A percentile compares a stretch with the other conserved stretches of the same genome.
phyloP scores from a whole-genome alignment of 192 early-diverging fungal species.

The Coemansia sp. region DNA sequence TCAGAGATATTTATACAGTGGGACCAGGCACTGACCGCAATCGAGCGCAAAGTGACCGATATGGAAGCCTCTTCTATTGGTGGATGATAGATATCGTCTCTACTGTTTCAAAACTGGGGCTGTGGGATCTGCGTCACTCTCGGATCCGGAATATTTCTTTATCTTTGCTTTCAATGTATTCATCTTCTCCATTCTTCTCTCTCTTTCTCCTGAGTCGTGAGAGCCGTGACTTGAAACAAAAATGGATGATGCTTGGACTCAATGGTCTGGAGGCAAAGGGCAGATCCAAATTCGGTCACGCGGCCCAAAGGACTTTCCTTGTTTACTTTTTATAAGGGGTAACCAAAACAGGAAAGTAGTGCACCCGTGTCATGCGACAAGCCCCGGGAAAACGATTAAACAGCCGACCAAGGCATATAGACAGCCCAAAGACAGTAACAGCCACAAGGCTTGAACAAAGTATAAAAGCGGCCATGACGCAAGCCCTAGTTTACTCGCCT shows the following conservation, averaged over 20 bases:
- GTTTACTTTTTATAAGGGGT: background rate
- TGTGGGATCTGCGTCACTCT: background rate
- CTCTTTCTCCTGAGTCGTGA: background rate
- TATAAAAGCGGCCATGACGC: background rate
- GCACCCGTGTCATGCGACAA: background rate
- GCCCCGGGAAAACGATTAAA: background rate
- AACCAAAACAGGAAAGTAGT: background rate
- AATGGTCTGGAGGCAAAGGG: background rate
- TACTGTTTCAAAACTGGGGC: background rate
- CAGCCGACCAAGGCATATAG: too few relatives aligned
- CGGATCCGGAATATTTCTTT: background rate
- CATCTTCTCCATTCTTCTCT: background rate
- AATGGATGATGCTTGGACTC: too few relatives aligned
- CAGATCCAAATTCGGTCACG: background rate
- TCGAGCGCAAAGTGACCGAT: slow-evolving; percentile 38
- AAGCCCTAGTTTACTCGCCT: background rate
- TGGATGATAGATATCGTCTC: background rate
- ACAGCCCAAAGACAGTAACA: background rate
- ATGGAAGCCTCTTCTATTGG: slow-evolving; percentile 12
- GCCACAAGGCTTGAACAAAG: background rate
- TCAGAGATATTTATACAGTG: slow-evolving; percentile 47
- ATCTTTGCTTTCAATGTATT: background rate
- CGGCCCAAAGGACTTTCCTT: background rate
- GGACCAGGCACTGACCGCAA: slow-evolving; percentile 31
- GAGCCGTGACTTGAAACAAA: background rate